Evolutionary conservation across 208 protist genomes (phyloP).

Genomic region (Leishmania gerbilli): DNA sequence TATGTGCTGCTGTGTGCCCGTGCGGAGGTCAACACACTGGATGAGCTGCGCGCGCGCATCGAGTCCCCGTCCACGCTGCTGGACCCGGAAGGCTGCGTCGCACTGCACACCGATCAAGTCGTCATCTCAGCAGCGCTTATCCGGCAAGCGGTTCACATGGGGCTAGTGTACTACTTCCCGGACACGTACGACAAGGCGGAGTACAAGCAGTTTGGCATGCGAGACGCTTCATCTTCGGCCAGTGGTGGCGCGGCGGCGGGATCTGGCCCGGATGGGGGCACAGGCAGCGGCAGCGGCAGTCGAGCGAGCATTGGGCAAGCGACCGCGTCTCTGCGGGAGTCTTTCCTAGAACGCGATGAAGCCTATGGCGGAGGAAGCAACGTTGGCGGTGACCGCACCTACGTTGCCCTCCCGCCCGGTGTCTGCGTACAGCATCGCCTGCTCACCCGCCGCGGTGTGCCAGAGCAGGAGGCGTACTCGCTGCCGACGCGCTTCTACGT

Average conservation of each 20-base stretch:
- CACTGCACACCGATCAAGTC: slow-evolving; percentile 87
- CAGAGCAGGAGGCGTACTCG: slow-evolving; percentile 47
- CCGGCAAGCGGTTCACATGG: slow-evolving; percentile 44
- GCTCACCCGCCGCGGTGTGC: slow-evolving; percentile 66
- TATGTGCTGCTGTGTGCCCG: slow-evolving; percentile 57
- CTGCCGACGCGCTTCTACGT: slow-evolving; percentile 58
- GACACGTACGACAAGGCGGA: slow-evolving; percentile 49
- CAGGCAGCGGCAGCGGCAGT: neutral
- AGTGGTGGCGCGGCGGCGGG: neutral
- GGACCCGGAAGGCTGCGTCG: slow-evolving; percentile 78
- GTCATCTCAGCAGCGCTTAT: slow-evolving; percentile 49
- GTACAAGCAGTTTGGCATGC: slow-evolving; percentile 15
- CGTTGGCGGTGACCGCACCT: slow-evolving; percentile 5
- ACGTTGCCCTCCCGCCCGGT: slow-evolving; percentile 55
- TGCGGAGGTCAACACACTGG: slow-evolving; percentile 52
- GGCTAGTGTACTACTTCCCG: slow-evolving; percentile 79
- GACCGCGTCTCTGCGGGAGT: slow-evolving; percentile 23
- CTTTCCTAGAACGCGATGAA: slow-evolving; percentile 15
- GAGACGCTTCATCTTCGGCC: slow-evolving; percentile 7
- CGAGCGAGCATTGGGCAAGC: slow-evolving; percentile 12
- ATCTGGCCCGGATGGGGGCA: neutral
- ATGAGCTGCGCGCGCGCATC: slow-evolving; percentile 54
- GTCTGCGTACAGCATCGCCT: slow-evolving; percentile 56
- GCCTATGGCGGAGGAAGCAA: neutral
- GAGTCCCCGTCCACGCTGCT: slow-evolving; percentile 53